A percentile compares a stretch with the other conserved stretches of the same genome.
Conservation (phyloP, 2,329 filamentous ascomycete genomes). For the Pseudogymnoascus sp. region DNA sequence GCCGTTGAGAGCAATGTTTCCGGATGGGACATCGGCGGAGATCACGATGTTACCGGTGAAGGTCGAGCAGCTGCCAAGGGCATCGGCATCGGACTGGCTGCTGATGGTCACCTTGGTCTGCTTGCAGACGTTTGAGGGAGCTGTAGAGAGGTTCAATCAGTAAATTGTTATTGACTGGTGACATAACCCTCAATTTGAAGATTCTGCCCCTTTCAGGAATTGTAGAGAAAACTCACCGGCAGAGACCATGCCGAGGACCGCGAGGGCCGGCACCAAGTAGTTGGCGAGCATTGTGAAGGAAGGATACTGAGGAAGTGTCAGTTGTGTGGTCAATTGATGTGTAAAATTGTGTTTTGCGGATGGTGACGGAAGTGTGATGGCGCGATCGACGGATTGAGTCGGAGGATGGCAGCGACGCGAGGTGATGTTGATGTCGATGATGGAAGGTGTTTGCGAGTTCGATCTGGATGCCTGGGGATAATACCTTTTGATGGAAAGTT, state of each 20-base stretch:
- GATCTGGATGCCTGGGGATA: background rate
- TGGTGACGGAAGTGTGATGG: background rate
- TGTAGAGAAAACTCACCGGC: slow-evolving; percentile 21
- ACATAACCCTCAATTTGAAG: background rate
- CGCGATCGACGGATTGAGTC: background rate
- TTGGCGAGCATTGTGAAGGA: slow-evolving; percentile 38
- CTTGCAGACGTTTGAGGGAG: slow-evolving; percentile 18
- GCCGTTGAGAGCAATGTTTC: slow-evolving; percentile 49
- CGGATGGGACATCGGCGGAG: slow-evolving; percentile 20
- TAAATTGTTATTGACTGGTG: background rate
- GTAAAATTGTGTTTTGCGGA: slow-evolving; percentile 9
- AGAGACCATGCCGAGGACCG: slow-evolving; percentile 36
- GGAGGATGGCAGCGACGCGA: background rate
- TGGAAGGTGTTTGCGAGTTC: background rate
- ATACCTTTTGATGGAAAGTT: slow-evolving; percentile 5
- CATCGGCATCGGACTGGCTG: slow-evolving; percentile 24
- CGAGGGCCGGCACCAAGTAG: slow-evolving; percentile 37
- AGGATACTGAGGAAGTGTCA: slow-evolving; percentile 16
- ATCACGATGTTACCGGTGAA: slow-evolving; percentile 28
- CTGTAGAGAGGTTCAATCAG: background rate
- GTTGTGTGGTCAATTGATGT: slow-evolving; percentile 2
- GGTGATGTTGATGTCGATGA: background rate
- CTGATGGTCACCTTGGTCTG: slow-evolving; percentile 25
- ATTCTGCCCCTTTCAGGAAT: background rate
- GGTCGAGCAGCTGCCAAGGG: slow-evolving; percentile 22